Conservation (phyloP, 1,284 basidiomycete genomes). For the Ustilago sp. region DNA sequence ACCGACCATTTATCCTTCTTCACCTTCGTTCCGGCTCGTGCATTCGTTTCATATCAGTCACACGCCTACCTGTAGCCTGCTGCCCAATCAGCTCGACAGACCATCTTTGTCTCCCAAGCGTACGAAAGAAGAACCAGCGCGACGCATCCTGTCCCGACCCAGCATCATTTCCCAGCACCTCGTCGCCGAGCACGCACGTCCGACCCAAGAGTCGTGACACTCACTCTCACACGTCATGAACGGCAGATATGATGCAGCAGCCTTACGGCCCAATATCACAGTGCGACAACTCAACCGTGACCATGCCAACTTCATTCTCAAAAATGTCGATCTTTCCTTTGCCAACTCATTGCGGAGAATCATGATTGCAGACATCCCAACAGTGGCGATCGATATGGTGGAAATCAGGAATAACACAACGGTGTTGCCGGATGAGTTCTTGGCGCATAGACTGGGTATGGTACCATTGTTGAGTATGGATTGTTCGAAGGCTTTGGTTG, state of each 20-base stretch:
- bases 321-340: constrained; percentile 66
- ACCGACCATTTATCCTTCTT: not conserved
- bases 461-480: constrained; percentile 83
- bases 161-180: not conserved
- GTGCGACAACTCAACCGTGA: constrained; percentile 57
- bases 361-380: constrained; percentile 68
- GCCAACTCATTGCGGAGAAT: constrained; percentile 67
- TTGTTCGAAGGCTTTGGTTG: constrained; percentile 58
- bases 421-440: constrained; percentile 95
- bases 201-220: not conserved
- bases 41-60: not conserved
- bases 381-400: constrained; percentile 90
- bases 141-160: not conserved
- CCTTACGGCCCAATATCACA: constrained; percentile 53
- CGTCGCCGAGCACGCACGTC: not conserved
- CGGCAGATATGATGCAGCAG: constrained; percentile 41
- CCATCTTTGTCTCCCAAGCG: not conserved
- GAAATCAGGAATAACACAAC: constrained; percentile 92
- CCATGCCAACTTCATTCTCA: constrained; percentile 65
- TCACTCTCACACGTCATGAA: constrained; percentile 25
- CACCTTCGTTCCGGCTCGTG: not conserved
- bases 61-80: not conserved
- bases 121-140: not conserved
- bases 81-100: not conserved
- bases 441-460: constrained; percentile 94